These are phyloP conservation scores for Malassezia nana DNA, from an alignment of 1,284 basidiomycete species.

Conservation along the genomic window DNA sequence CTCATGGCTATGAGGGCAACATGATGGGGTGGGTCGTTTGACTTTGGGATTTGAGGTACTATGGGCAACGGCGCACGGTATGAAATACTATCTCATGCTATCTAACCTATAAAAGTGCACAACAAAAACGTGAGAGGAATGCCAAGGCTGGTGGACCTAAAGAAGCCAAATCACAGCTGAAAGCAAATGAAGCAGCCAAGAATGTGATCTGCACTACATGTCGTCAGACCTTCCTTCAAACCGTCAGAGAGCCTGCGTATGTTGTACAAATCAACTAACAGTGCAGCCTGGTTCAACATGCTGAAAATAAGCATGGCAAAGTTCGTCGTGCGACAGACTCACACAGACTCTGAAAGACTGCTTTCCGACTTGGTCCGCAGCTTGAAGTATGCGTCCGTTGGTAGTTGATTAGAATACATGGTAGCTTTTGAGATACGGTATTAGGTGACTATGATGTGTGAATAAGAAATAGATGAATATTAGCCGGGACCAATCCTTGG, in stretches of 20 bases:
- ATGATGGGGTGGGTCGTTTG: neutral
- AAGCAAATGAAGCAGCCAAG: slow-evolving; percentile 50
- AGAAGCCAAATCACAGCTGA: slow-evolving; percentile 40
- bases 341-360: slow-evolving; percentile 18
- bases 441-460: neutral
- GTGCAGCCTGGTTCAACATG: slow-evolving; percentile 29
- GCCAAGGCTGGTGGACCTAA: slow-evolving; percentile 30
- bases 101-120: slow-evolving; percentile 24
- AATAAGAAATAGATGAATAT: neutral
- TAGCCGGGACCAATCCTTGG: slow-evolving; percentile 59
- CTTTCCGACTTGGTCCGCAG: slow-evolving; percentile 16
- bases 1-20: neutral
- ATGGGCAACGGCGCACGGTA: slow-evolving; percentile 41
- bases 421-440: neutral
- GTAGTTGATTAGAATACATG: neutral
- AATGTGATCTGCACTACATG: slow-evolving; percentile 52
- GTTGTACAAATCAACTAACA: slow-evolving; percentile 1
- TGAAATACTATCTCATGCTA: neutral
- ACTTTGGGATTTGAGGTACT: neutral
- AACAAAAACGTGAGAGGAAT: slow-evolving; percentile 46
- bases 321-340: slow-evolving; percentile 16
- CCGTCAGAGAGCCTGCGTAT: slow-evolving; percentile 49
- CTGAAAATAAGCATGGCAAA: slow-evolving; percentile 36
- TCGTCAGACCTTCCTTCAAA: slow-evolving; percentile 52
- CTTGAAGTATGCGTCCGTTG: neutral